Conservation (phyloP, 306 rosid genomes). For the Chamaecrista fasciculata region DNA sequence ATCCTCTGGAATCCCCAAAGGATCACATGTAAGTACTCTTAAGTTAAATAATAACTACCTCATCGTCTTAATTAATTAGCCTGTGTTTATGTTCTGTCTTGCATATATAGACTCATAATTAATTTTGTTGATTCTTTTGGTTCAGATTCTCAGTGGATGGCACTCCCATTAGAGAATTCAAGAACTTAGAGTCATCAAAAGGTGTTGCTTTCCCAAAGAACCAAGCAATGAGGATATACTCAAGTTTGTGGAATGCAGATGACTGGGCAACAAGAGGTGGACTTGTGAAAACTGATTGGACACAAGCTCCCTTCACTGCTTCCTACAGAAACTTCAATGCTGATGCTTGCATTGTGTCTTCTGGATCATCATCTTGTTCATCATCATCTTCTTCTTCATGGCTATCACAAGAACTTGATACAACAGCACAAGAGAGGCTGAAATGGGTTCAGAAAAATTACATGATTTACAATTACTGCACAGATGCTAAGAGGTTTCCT, state of each 20-base stretch:
- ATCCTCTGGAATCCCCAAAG: conserved; percentile 65
- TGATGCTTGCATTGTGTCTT: conserved; percentile 38
- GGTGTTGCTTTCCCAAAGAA: conserved; percentile 58
- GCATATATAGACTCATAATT: not conserved
- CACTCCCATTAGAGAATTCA: conserved; percentile 66
- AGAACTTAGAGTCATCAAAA: conserved; percentile 50
- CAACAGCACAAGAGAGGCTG: conserved; percentile 33
- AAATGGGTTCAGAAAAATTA: conserved; percentile 56
- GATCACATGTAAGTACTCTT: conserved; percentile 42
- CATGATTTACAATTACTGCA: conserved; percentile 63
- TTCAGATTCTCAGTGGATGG: conserved; percentile 68
- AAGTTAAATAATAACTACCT: no score
- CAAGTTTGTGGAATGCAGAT: conserved; percentile 74
- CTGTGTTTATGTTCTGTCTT: no score
- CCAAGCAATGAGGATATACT: conserved; percentile 63
- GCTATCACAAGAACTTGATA: conserved; percentile 46
- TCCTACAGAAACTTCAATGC: conserved; percentile 62
- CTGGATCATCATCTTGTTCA: conserved; percentile 40
- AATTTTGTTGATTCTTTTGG: no score
- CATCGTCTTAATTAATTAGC: no score
- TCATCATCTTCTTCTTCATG: conserved; percentile 32
- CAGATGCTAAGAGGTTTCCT: conserved; percentile 49
- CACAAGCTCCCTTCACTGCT: conserved; percentile 59
- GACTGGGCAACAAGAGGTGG: conserved; percentile 93
- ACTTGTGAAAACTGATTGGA: conserved; percentile 65